A percentile compares a stretch with the other conserved stretches of the same genome.
Evolutionary conservation across 2,329 filamentous ascomycete species (phyloP).

Genomic region (Eutypa lata): DNA sequence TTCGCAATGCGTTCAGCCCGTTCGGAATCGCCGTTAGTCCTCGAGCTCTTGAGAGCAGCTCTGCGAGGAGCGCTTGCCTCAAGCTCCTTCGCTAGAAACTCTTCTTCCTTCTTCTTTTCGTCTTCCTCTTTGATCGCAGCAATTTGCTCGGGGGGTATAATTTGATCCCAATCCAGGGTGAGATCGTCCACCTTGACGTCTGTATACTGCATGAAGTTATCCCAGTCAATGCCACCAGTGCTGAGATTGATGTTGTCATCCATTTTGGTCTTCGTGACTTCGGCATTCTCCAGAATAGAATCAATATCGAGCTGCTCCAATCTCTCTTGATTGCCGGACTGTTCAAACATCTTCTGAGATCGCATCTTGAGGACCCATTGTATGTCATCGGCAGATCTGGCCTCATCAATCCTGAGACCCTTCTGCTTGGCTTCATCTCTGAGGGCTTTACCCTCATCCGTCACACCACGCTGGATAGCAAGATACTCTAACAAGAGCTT

Average conservation of each 20-base stretch:
- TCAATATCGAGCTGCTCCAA: constrained; percentile 97
- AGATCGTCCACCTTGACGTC: constrained; percentile 90
- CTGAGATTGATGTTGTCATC: constrained; percentile 88
- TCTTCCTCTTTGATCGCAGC: constrained; percentile 88
- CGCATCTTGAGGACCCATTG: constrained; percentile 94
- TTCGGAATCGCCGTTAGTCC: constrained; percentile 52
- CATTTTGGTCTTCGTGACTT: constrained; percentile 94
- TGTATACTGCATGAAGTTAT: constrained; percentile 96
- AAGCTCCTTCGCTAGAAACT: constrained; percentile 76
- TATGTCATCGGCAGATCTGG: constrained; percentile 89
- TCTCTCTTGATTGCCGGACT: constrained; percentile 93
- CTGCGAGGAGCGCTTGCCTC: constrained; percentile 82
- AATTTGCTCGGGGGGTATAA: constrained; percentile 91
- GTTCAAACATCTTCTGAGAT: constrained; percentile 99
- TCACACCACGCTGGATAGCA: constrained; percentile 94
- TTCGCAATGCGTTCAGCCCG: constrained; percentile 62
- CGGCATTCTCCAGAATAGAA: constrained; percentile 91
- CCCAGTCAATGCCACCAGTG: constrained; percentile 78
- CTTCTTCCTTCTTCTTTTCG: constrained; percentile 76
- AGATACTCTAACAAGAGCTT: constrained; percentile 97
- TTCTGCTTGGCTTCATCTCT: constrained; percentile 76
- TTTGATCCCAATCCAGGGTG: constrained; percentile 90
- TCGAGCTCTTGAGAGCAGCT: constrained; percentile 59
- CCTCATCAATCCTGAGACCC: constrained; percentile 70
- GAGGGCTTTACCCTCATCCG: constrained; percentile 84